Evolutionary conservation across 2,329 filamentous ascomycete species (phyloP).

Genomic region (Xylariaceae sp.): DNA sequence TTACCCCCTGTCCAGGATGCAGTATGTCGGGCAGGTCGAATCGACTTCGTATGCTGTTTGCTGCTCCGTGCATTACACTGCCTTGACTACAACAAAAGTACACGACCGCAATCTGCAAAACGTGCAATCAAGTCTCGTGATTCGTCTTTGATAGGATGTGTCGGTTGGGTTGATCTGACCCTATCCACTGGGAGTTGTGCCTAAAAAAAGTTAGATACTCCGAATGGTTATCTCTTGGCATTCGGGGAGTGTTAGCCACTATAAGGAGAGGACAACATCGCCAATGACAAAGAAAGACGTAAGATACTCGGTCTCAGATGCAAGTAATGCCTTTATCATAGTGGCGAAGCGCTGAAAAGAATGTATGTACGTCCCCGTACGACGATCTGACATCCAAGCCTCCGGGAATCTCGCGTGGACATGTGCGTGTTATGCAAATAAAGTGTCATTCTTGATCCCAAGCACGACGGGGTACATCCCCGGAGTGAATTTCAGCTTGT

Average conservation of each 20-base stretch:
- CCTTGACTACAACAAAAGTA: neutral
- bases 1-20: constrained; percentile 14
- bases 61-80: too few relatives aligned
- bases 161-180: too few relatives aligned
- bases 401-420: constrained; percentile 13
- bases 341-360: constrained; percentile 27
- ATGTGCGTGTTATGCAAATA: neutral
- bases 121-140: neutral
- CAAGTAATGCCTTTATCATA: constrained; percentile 17
- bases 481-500: too few relatives aligned
- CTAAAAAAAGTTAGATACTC: too few relatives aligned
- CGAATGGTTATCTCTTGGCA: too few relatives aligned
- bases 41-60: too few relatives aligned
- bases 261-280: too few relatives aligned
- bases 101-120: neutral
- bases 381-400: constrained; percentile 9
- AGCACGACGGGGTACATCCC: neutral
- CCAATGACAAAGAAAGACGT: too few relatives aligned
- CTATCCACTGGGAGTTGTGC: too few relatives aligned
- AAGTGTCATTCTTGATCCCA: constrained; percentile 5
- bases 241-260: neutral
- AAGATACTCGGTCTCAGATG: too few relatives aligned
- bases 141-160: neutral
- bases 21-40: neutral
- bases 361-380: neutral